Evolutionary conservation across 441 rosid genomes (phyloP), one percentile per base, ranked within the genome.

Genomic region (Flueggea neowawraea): DNA sequence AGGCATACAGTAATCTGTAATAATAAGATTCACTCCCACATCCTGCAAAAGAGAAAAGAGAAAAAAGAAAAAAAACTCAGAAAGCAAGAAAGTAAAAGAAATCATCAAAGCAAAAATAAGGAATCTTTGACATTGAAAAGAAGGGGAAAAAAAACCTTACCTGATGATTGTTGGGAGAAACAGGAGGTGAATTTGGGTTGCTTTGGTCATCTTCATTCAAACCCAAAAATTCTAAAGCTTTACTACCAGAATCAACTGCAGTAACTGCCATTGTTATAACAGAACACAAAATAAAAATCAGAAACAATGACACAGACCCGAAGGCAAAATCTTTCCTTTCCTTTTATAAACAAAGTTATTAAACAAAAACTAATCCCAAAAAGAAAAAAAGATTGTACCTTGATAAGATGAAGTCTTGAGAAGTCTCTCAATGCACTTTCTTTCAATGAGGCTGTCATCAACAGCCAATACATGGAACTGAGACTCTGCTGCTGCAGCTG

Each of bases 211-310:
- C 79, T 71, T 76, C 78, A 12, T 73, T 67, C 53, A 85, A 69
- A 33, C 97, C 96, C 65, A 91, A 88, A 70, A 89, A 82, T 61
- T 87, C 81, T 61, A 91, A 69, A 60, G 97, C 97, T 67, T 91
- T 89, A 12, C 77, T 83, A 16, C 88, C 97, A 54, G 97, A 91
- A 71, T 91, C 97, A 52, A 89, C 97, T 12, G 89, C 77, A 8
- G 97, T 91, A 39, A 91, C 97, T 88, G 89, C 52, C 58, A 59
- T 11, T 22, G 28, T 22, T 22, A 22, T 22, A 22, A 2, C 28
- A 22, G 28, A 22, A 22, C 28, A 22, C 28, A 22, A 22, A 22
- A 0, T 0, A 22, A 33, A 44, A 10, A 54, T 1, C 31, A 60
- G 64, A 6, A 66, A 31, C 5, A 47, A 39, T 39, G 4, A 31